Conservation (phyloP, 2,329 filamentous ascomycete species). For the Colletotrichum sp. region DNA sequence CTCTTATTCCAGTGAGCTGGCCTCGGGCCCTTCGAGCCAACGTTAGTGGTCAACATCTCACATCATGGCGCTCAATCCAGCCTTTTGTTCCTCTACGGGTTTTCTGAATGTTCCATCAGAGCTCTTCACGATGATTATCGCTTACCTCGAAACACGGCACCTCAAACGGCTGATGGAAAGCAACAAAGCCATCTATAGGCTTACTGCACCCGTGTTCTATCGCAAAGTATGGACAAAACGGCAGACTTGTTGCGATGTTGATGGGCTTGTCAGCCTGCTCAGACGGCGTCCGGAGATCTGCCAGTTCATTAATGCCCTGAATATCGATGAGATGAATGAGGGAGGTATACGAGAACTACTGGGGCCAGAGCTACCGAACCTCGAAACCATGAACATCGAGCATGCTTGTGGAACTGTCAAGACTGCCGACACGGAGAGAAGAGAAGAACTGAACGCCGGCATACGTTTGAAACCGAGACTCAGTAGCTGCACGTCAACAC, state of each 20-base stretch:
- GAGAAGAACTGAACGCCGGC: neutral
- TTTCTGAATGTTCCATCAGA: neutral
- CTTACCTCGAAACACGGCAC: rapidly evolving
- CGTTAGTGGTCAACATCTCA: too few species aligned
- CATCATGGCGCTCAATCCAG: neutral
- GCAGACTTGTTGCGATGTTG: rapidly evolving
- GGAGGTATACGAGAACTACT: rapidly evolving
- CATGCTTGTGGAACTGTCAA: neutral
- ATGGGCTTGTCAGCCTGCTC: rapidly evolving
- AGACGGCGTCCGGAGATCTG: neutral
- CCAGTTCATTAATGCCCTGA: rapidly evolving
- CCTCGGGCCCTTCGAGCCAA: too few species aligned
- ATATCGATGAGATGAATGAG: neutral
- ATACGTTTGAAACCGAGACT: neutral
- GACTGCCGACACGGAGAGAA: neutral
- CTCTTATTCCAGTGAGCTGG: too few species aligned
- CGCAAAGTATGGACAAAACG: neutral
- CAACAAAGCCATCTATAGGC: rapidly evolving
- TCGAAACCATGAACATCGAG: rapidly evolving
- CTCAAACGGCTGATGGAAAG: neutral
- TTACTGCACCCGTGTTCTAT: rapidly evolving
- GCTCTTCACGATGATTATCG: neutral
- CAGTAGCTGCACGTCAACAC: neutral
- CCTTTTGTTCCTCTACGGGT: rapidly evolving
- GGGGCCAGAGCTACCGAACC: rapidly evolving